Conservation (phyloP, 164 flowering plant genomes). For the Nelumbo lutea region DNA sequence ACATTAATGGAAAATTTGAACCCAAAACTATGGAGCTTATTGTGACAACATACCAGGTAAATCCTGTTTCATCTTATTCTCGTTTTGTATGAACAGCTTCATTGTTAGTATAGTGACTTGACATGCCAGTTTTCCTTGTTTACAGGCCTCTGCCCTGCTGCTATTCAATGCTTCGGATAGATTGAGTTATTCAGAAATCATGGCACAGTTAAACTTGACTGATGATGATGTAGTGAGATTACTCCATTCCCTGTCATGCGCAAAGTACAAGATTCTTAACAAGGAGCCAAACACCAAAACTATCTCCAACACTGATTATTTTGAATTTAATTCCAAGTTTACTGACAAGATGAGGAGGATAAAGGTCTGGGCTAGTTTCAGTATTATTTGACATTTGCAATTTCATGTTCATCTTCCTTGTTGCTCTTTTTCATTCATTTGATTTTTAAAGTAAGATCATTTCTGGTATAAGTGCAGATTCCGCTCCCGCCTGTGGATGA, state of each 20-base stretch:
- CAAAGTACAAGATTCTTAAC: constrained; percentile 62
- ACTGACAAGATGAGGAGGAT: constrained; percentile 83
- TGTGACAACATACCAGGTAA: constrained; percentile 87
- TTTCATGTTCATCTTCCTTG: neutral
- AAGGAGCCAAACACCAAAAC: constrained; percentile 65
- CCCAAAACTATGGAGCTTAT: constrained; percentile 74
- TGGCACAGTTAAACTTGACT: constrained; percentile 68
- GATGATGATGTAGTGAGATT: constrained; percentile 74
- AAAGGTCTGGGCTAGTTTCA: constrained; percentile 37
- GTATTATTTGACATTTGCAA: neutral
- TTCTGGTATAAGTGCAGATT: constrained; percentile 28
- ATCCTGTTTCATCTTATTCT: neutral
- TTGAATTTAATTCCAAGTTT: constrained; percentile 70
- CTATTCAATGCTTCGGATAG: constrained; percentile 74
- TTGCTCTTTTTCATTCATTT: neutral
- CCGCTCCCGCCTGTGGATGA: constrained; percentile 69
- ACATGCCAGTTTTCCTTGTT: constrained; percentile 8
- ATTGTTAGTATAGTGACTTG: constrained; percentile 1
- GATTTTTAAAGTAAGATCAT: neutral
- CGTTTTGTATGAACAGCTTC: neutral
- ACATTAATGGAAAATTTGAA: constrained; percentile 76
- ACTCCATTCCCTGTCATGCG: constrained; percentile 80
- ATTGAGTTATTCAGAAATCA: constrained; percentile 67
- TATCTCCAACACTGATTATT: constrained; percentile 53
- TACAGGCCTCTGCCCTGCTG: constrained; percentile 68